Evolutionary conservation across 2,329 filamentous ascomycete genomes (phyloP).

Genomic region (Ophiostoma australiae): DNA sequence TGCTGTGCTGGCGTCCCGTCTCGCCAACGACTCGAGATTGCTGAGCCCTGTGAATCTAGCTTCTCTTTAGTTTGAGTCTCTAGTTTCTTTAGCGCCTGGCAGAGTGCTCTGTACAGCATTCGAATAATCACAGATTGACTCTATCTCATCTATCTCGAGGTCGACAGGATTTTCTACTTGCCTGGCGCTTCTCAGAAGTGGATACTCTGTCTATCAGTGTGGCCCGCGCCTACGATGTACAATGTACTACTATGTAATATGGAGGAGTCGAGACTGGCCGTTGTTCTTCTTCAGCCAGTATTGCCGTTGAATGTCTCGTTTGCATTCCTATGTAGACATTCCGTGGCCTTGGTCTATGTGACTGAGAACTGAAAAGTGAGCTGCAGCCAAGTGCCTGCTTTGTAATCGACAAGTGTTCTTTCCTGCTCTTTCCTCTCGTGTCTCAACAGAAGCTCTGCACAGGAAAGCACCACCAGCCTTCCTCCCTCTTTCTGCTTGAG

Average conservation of each 20-base stretch:
- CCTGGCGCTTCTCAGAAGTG: background rate
- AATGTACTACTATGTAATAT: too few species aligned
- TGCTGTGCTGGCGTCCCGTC: slow-evolving; percentile 18
- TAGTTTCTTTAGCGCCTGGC: background rate
- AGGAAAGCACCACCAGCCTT: background rate
- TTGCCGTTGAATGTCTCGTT: background rate
- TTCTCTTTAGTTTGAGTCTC: background rate
- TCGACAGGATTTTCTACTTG: background rate
- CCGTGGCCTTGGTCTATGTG: too few species aligned
- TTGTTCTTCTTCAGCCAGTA: too few species aligned
- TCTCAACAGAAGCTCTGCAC: background rate
- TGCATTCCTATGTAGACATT: too few species aligned
- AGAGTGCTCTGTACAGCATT: too few species aligned
- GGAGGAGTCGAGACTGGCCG: too few species aligned
- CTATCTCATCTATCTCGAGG: background rate
- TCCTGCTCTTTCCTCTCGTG: background rate
- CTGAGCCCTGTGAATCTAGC: background rate
- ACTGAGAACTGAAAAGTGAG: background rate
- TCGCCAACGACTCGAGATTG: slow-evolving; percentile 19
- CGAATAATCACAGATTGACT: too few species aligned
- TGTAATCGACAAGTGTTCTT: background rate
- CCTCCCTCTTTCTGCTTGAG: background rate
- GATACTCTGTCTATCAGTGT: background rate
- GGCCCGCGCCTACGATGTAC: background rate
- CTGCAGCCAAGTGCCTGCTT: background rate